Conservation (phyloP, 2,329 filamentous ascomycete genomes). For the Paracoccidioides brasiliensis region DNA sequence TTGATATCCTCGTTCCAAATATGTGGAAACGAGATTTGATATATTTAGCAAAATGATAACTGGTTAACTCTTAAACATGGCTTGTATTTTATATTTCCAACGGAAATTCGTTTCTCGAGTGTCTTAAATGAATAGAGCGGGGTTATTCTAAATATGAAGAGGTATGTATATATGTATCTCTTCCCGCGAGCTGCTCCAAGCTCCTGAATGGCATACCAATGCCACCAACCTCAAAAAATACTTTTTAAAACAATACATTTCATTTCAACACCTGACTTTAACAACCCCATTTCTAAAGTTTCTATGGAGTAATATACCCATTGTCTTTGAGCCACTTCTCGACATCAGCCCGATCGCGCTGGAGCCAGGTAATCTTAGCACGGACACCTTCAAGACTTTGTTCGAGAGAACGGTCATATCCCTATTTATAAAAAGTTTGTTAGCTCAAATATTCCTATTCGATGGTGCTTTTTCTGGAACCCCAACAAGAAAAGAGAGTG, state of each 20-base stretch:
- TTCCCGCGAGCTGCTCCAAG: too few relatives aligned
- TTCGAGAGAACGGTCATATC: conserved; percentile 78
- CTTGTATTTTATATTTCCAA: background rate
- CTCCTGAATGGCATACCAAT: background rate
- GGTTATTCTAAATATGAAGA: background rate
- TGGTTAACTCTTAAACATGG: background rate
- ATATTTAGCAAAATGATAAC: background rate
- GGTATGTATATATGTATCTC: background rate
- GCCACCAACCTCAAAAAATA: background rate
- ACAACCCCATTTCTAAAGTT: conserved; percentile 13
- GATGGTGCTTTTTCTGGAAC: background rate
- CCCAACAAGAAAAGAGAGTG: background rate
- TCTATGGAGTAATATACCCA: conserved; percentile 39
- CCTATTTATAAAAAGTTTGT: conserved; percentile 23
- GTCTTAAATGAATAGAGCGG: background rate
- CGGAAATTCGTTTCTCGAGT: background rate
- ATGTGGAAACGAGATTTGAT: background rate
- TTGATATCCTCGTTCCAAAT: background rate
- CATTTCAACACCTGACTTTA: too few relatives aligned
- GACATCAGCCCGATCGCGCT: conserved; percentile 67
- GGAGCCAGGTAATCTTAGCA: conserved; percentile 72
- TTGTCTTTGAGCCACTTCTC: conserved; percentile 55
- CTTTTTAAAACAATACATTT: too few relatives aligned
- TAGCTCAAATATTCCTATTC: background rate
- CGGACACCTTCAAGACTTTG: conserved; percentile 76